Percentiles rank a stretch among this genome's conserved stretches.
Evolutionary conservation across 768 basidiomycete species (phyloP).

Genomic region (Pisolithus microcarpus): DNA sequence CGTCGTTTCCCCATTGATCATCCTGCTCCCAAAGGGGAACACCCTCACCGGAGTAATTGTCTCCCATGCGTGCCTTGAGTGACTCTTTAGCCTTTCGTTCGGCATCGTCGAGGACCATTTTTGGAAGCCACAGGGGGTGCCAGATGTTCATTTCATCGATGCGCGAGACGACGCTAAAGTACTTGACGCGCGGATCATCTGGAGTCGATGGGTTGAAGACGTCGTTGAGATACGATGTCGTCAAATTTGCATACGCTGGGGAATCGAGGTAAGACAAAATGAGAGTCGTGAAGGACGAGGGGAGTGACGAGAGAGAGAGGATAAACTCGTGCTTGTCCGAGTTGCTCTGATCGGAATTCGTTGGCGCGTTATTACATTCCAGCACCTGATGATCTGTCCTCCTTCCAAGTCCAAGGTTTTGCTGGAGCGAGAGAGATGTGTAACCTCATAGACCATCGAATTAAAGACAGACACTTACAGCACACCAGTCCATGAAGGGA

Average conservation of each 20-base stretch:
- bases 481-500: constrained; percentile 99
- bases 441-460: constrained; percentile 4
- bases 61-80: constrained; percentile 25
- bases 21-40: constrained; percentile 44
- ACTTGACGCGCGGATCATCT: constrained; percentile 74
- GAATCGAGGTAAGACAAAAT: constrained; percentile 88
- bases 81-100: constrained; percentile 54
- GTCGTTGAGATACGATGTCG: constrained; percentile 70
- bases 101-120: constrained; percentile 84
- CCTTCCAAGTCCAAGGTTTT: constrained; percentile 88
- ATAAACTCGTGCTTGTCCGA: constrained; percentile 29
- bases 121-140: constrained; percentile 97
- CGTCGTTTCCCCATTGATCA: constrained; percentile 78
- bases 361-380: constrained; percentile 2
- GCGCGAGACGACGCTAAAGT: constrained; percentile 88
- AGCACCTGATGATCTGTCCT: constrained; percentile 21
- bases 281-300: constrained; percentile 80
- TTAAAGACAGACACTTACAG: constrained; percentile 40
- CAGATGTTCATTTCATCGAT: constrained; percentile 58
- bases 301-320: constrained; percentile 57
- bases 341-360: background rate
- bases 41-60: constrained; percentile 7
- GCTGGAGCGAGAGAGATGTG: constrained; percentile 37
- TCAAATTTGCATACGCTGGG: constrained; percentile 93
- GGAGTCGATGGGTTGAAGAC: constrained; percentile 82